phyloP scores from a whole-genome alignment of 108 stramenopile genomes.

The Discostella stelligeroides region DNA sequence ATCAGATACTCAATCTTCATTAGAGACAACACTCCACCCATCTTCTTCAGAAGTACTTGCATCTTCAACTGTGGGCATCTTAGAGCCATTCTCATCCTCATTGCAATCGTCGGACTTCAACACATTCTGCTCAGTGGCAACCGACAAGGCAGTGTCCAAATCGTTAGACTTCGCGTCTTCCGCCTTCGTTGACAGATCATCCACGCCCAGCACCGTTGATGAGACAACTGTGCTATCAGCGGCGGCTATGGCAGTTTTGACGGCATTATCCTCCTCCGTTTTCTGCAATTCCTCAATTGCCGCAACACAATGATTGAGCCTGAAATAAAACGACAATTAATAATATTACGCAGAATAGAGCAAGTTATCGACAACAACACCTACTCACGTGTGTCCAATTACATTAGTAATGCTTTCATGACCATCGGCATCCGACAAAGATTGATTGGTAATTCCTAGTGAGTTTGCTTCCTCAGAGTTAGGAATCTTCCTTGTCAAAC shows the following conservation, averaged over 20 bases:
- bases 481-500: conserved; percentile 12
- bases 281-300: conserved; percentile 35
- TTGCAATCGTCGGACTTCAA: conserved; percentile 35
- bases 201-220: conserved; percentile 21
- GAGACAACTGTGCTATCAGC: conserved; percentile 46
- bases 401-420: conserved; percentile 73
- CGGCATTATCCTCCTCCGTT: conserved; percentile 1
- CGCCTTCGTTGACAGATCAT: too few species aligned
- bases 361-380: neutral
- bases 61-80: conserved; percentile 15
- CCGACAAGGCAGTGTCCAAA: conserved; percentile 2
- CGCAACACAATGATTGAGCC: conserved; percentile 41
- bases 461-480: too few species aligned
- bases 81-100: conserved; percentile 34
- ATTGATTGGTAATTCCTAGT: conserved; percentile 42
- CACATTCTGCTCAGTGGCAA: neutral
- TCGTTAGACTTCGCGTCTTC: conserved; percentile 1
- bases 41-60: conserved; percentile 38
- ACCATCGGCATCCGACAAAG: conserved; percentile 77
- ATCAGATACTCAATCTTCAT: conserved; percentile 46
- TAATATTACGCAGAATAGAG: neutral
- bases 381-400: conserved; percentile 56
- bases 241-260: conserved; percentile 4
- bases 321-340: conserved; percentile 4
- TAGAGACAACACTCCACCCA: conserved; percentile 56